Evolutionary conservation across 805 yeast genomes (phyloP).

Genomic region (Kodamaea jinghongensis): DNA sequence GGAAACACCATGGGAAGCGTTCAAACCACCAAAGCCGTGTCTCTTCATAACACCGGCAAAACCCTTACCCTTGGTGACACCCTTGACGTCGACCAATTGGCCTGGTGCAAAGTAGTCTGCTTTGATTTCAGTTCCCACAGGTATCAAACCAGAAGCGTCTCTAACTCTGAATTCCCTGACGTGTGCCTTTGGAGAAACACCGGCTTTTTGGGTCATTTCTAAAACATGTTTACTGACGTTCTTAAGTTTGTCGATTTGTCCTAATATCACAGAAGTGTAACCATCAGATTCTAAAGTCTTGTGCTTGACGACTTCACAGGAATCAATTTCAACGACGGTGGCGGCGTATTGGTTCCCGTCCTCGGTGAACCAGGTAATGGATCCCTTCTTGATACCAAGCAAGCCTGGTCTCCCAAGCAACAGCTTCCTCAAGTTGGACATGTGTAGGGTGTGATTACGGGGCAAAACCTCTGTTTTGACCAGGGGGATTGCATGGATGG

Average conservation of each 20-base stretch:
- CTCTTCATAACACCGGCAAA: slow-evolving; percentile 98
- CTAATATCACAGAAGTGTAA: slow-evolving; percentile 81
- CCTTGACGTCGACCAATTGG: slow-evolving; percentile 77
- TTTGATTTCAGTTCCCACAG: slow-evolving; percentile 71
- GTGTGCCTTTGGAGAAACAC: slow-evolving; percentile 77
- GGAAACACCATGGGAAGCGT: slow-evolving; percentile 95
- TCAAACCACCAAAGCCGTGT: slow-evolving; percentile 83
- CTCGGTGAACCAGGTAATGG: slow-evolving; percentile 78
- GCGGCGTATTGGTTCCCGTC: slow-evolving; percentile 74
- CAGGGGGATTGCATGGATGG: slow-evolving; percentile 52
- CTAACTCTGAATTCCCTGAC: slow-evolving; percentile 79
- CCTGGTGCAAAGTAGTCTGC: slow-evolving; percentile 87
- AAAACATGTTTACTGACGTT: slow-evolving; percentile 48
- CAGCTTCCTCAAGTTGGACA: slow-evolving; percentile 68
- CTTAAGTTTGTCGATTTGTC: slow-evolving; percentile 68
- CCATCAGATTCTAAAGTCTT: slow-evolving; percentile 75
- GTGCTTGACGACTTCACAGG: slow-evolving; percentile 78
- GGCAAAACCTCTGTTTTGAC: slow-evolving; percentile 47
- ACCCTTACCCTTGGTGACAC: slow-evolving; percentile 89
- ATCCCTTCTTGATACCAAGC: slow-evolving; percentile 81
- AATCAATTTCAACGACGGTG: slow-evolving; percentile 82
- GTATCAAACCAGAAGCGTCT: slow-evolving; percentile 60
- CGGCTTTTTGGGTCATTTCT: slow-evolving; percentile 75
- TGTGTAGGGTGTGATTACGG: slow-evolving; percentile 64
- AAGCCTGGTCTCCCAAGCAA: slow-evolving; percentile 80